Base-by-base conservation (phyloP, 768 basidiomycete genomes). In the Amanita pallidorosea region DNA sequence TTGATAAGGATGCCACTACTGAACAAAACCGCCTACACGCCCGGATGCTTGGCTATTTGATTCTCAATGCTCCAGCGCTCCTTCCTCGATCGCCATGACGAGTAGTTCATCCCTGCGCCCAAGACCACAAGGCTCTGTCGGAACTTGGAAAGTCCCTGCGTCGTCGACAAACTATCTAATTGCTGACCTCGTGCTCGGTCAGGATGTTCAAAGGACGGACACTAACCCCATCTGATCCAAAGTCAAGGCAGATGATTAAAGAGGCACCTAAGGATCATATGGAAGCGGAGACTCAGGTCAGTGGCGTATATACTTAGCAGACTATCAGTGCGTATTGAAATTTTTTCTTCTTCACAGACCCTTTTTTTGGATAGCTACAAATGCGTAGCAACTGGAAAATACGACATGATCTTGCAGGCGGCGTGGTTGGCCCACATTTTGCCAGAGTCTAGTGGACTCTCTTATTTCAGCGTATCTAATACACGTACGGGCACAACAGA, bases 21-120 rank as follows among this genome's bases (percentile, higher is more conserved):
- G 42, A 23, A 7, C 20, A 44, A 22, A 6, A 15, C 5, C 15
- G 42, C 12, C 4, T 38, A 25, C 15, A 46, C 27, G 54, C 54
- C 8, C 40, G 56, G 40, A 33, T 57, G n/a, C 47, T 55, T 7
- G 56, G 51, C 25, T 55, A 55, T 43, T 27, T 57, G 35, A 47
- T 55, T 17, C n/a, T 57, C 6, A 31, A 55, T 34, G 48, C 51
- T 29, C 56, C 6, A 31, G 53, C 27, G 48, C 51, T 29, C 56
- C 56, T 3, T 38, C 49, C 9, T 27, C 34, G 5, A 11, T 17
- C 7, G 56, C 46, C 5, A 46, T 20, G 11, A 23, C 18, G 25
- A 23, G 54, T 23, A 22, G 45, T 57, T 25, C 22, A 22, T 20
- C 34, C 42, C 5, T 57, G 54, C 27, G 22, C 12, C 3, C 25